These are phyloP conservation scores for Scleromitrula shiraiana DNA, from an alignment of 2,329 filamentous ascomycete genomes.

Conservation along the genomic window DNA sequence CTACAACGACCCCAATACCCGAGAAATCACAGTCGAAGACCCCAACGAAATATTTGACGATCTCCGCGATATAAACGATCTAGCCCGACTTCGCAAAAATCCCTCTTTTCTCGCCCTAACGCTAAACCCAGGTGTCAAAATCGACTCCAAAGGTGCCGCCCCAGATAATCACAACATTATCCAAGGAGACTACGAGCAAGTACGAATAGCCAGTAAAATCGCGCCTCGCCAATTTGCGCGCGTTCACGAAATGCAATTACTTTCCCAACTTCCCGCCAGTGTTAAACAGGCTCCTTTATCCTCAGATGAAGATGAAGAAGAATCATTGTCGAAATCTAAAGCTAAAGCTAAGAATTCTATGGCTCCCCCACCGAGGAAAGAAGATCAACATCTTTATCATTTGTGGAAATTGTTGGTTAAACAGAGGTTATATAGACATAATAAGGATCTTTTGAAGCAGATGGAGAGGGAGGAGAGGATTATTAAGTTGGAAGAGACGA, in stretches of 20 bases:
- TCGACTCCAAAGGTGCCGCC: conserved; percentile 41
- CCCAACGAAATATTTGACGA: conserved; percentile 83
- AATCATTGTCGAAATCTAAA: too few relatives aligned
- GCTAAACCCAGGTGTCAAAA: conserved; percentile 43
- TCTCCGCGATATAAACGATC: conserved; percentile 66
- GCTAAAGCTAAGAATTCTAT: neutral
- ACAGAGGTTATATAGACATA: conserved; percentile 67
- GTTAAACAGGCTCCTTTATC: conserved; percentile 45
- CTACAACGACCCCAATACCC: conserved; percentile 52
- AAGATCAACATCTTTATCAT: conserved; percentile 54
- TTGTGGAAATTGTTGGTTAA: conserved; percentile 73
- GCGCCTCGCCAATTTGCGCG: conserved; percentile 68
- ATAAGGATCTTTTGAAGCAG: conserved; percentile 62
- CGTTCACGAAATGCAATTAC: conserved; percentile 67
- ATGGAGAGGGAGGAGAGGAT: conserved; percentile 60
- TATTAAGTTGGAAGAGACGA: conserved; percentile 62
- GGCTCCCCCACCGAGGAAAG: conserved; percentile 28
- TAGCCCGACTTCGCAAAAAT: conserved; percentile 52
- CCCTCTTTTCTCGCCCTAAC: conserved; percentile 49
- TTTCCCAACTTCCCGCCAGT: conserved; percentile 48
- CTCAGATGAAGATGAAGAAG: conserved; percentile 23
- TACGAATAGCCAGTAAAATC: conserved; percentile 62
- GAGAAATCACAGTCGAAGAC: conserved; percentile 88
- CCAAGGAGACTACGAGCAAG: conserved; percentile 42
- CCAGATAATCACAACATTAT: conserved; percentile 52